Base-by-base conservation (phyloP, 31 red algal genomes). In the Endocladia muricata region DNA sequence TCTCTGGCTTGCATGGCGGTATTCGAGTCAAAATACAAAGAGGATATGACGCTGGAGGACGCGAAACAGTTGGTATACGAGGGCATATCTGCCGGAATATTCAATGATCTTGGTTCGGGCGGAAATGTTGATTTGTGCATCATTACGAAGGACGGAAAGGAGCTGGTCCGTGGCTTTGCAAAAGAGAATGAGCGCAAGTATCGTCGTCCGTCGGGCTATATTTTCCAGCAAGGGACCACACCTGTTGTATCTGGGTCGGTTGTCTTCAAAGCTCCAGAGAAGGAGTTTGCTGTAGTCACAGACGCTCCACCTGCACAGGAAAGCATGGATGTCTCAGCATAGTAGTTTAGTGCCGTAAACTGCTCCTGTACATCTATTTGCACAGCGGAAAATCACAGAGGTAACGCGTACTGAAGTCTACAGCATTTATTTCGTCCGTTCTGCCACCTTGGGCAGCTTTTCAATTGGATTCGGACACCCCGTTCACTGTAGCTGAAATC, bases 101-200 rank as follows among this genome's bases (percentile, higher is more conserved):
- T 81, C 57, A 96, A 99, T 61, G 97, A 99, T 65, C 73, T 99
- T 34, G 93, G 97, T 51, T 99, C 97, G 22, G 97, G 97, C 30
- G 93, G 92, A 19, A 99, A 99, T 65, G 97, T 99, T 36, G 91
- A 99, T 59, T 76, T 99, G 49, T 99, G 97, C 67, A 70, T 99
- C 34, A 93, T 99, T 72, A 96, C 84, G 41, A 71, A 79, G 35
- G 97, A 92, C 7, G 77, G 81, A 1, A 83, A 84, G 37, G 85
- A 99, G 78, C 74, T 80, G 44, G 70, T 99, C 37, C 82, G 91
- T 5, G 93, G 97, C 40, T 99, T 83, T 67, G 93, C 93, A 7
- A 90, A 93, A 64, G 97, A 99, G 55, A 96, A 99, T 66, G 82
- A 81, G 37, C 73, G 97, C 25, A 88, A 86, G 66, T 99, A 92